Conservation (phyloP, 176 grass and related monocot species). For the Chloris gayana region DNA sequence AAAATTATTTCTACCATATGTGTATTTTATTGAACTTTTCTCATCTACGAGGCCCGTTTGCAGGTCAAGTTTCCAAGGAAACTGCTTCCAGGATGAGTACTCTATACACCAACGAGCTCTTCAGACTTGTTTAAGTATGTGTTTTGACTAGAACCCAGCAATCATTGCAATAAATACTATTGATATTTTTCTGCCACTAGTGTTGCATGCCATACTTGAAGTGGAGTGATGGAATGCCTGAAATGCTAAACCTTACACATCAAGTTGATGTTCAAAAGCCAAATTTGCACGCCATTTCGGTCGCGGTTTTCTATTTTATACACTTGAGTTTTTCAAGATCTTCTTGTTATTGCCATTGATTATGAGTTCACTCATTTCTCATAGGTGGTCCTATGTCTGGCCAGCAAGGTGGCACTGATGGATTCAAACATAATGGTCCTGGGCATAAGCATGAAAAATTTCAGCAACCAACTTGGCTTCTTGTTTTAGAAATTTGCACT, state of each 20-base stretch:
- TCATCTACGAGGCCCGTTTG: slow-evolving; percentile 28
- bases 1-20: slow-evolving; percentile 9
- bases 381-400: slow-evolving; percentile 58
- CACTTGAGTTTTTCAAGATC: neutral
- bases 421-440: slow-evolving; percentile 42
- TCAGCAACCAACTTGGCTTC: slow-evolving; percentile 86
- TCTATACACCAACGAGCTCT: slow-evolving; percentile 62
- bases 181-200: neutral
- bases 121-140: slow-evolving; percentile 61
- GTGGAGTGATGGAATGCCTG: neutral
- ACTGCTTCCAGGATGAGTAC: slow-evolving; percentile 92
- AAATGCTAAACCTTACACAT: neutral
- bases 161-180: neutral
- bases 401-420: slow-evolving; percentile 39
- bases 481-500: slow-evolving; percentile 87
- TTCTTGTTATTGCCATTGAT: slow-evolving; percentile 28
- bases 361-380: slow-evolving; percentile 29
- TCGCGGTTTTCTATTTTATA: neutral
- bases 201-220: slow-evolving; percentile 1
- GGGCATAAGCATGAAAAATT: slow-evolving; percentile 50
- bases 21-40: slow-evolving; percentile 34
- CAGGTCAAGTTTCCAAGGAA: slow-evolving; percentile 97
- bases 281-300: neutral
- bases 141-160: slow-evolving; percentile 1
- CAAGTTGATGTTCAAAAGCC: slow-evolving; percentile 2